Conservation (phyloP, 495 filamentous ascomycete species). For the Cenococcum geophilum region DNA sequence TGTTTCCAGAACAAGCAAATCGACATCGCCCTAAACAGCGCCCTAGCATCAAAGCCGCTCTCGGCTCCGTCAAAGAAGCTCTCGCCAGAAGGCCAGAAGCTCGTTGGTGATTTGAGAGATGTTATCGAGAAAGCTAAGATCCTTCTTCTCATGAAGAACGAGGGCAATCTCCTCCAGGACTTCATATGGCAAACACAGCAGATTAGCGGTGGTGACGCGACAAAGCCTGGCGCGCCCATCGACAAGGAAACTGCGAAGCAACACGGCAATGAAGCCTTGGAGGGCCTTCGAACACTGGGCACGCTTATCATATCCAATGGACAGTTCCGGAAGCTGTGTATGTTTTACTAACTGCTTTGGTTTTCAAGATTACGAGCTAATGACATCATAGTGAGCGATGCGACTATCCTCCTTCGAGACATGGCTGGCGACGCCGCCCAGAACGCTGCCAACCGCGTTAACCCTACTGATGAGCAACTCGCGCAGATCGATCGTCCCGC, state of each 20-base stretch:
- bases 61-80: conserved; percentile 68
- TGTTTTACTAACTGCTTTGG: conserved; percentile 36
- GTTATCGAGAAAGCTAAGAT: conserved; percentile 86
- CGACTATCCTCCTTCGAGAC: conserved; percentile 73
- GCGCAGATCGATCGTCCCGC: conserved; percentile 74
- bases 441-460: conserved; percentile 70
- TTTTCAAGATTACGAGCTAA: not conserved
- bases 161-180: conserved; percentile 88
- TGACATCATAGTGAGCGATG: conserved; percentile 64
- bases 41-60: conserved; percentile 61
- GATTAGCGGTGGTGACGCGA: conserved; percentile 54
- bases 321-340: conserved; percentile 90
- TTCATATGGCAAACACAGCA: conserved; percentile 91
- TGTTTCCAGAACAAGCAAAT: conserved; percentile 74
- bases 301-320: conserved; percentile 91
- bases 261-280: conserved; percentile 71
- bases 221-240: conserved; percentile 58
- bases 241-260: conserved; percentile 69
- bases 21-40: conserved; percentile 85
- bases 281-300: conserved; percentile 84
- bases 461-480: conserved; percentile 73
- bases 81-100: conserved; percentile 68
- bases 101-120: conserved; percentile 70
- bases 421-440: conserved; percentile 84
- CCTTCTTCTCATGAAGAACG: conserved; percentile 88